Conservation (phyloP, 2,329 filamentous ascomycete species). For the Fusarium sp. region DNA sequence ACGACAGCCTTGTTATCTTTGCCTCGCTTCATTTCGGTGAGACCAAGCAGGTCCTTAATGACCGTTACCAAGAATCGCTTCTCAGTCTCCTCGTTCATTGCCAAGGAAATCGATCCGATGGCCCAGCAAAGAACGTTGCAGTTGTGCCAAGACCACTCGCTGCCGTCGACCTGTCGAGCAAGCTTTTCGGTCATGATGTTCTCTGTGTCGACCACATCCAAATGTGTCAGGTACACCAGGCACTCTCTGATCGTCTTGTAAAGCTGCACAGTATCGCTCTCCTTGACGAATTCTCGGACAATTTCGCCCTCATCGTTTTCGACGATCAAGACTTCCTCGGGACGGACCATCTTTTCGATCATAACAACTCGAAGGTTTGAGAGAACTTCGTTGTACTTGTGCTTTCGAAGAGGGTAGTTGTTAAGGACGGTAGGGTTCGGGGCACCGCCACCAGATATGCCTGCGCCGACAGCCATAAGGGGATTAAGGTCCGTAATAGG, state of each 20-base stretch:
- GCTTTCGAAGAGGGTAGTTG: constrained; percentile 94
- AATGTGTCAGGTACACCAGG: constrained; percentile 94
- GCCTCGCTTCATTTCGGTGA: constrained; percentile 99
- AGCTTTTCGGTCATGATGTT: constrained; percentile 99
- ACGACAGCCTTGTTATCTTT: constrained; percentile 99
- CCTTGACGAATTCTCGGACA: constrained; percentile 98
- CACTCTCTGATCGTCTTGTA: constrained; percentile 99
- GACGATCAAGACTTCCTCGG: constrained; percentile 98
- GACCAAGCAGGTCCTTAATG: constrained; percentile 95
- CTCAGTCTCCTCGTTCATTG: constrained; percentile 99
- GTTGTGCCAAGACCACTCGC: constrained; percentile 99
- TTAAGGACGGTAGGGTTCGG: constrained; percentile 86
- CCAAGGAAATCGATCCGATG: constrained; percentile 96
- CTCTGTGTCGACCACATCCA: constrained; percentile 97
- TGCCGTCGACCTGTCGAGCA: constrained; percentile 91
- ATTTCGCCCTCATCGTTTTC: constrained; percentile 99
- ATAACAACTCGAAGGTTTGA: constrained; percentile 96
- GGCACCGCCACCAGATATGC: constrained; percentile 81
- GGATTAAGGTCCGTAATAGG: constrained; percentile 95
- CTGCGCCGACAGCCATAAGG: constrained; percentile 80
- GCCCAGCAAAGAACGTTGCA: constrained; percentile 99
- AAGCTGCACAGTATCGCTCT: constrained; percentile 97
- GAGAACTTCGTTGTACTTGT: constrained; percentile 95
- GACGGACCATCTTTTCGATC: constrained; percentile 99
- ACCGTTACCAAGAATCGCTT: constrained; percentile 98